These are phyloP conservation scores for Ascochyta rabiei DNA, from an alignment of 2,329 filamentous ascomycete genomes.

Conservation along the genomic window DNA sequence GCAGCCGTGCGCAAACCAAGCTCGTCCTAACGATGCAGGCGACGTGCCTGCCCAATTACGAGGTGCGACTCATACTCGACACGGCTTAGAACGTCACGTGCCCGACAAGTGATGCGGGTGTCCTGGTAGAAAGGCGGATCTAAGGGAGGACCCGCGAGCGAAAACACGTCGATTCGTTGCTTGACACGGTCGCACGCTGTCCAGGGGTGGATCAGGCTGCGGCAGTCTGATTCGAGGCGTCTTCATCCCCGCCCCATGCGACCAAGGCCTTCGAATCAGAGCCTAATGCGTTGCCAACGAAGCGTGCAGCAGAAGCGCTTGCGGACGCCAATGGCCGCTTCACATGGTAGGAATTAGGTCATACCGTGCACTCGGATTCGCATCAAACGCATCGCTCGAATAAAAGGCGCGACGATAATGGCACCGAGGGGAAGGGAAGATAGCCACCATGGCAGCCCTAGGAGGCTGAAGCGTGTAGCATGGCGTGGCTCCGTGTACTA, in stretches of 20 bases:
- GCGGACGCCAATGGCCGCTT: slow-evolving; percentile 38
- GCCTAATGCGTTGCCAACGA: slow-evolving; percentile 45
- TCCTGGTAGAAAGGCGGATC: slow-evolving; percentile 29
- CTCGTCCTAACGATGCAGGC: slow-evolving; percentile 24
- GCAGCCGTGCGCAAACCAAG: slow-evolving; percentile 30
- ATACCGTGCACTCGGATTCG: slow-evolving; percentile 37
- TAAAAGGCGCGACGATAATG: slow-evolving; percentile 26
- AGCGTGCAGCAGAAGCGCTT: slow-evolving; percentile 44
- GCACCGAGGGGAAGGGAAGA: slow-evolving; percentile 18
- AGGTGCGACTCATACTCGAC: slow-evolving; percentile 14
- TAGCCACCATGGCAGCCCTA: slow-evolving; percentile 14
- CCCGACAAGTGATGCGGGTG: slow-evolving; percentile 28
- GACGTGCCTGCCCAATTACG: slow-evolving; percentile 24
- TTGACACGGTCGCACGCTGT: slow-evolving; percentile 26
- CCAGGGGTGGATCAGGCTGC: slow-evolving; percentile 28
- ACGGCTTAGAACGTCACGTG: slow-evolving; percentile 35
- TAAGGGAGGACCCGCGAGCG: slow-evolving; percentile 34
- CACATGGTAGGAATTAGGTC: slow-evolving; percentile 7
- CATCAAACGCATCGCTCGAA: slow-evolving; percentile 23
- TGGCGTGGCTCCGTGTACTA: slow-evolving; percentile 13
- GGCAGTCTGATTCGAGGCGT: slow-evolving; percentile 35
- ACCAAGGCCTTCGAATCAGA: slow-evolving; percentile 33
- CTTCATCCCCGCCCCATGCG: slow-evolving; percentile 31
- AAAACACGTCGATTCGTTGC: slow-evolving; percentile 41
- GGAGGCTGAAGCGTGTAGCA: slow-evolving; percentile 24